These are phyloP conservation scores for Rhododendron kiyosumense DNA, from an alignment of 148 eudicot species.

Conservation along the genomic window DNA sequence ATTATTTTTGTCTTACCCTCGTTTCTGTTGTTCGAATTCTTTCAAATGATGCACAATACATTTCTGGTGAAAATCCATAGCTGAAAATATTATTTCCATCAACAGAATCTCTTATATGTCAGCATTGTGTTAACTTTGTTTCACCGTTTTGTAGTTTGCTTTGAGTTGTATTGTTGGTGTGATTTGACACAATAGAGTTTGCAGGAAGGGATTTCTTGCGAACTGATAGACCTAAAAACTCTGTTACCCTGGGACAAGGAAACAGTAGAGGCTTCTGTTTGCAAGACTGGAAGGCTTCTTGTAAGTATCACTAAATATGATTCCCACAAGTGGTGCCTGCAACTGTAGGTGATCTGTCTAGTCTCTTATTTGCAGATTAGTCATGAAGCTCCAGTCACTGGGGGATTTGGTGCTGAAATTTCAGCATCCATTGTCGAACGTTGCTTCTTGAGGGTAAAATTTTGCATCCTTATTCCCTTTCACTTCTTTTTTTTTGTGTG, in stretches of 20 bases:
- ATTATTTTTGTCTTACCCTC: too few relatives aligned
- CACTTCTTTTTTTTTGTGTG: background rate
- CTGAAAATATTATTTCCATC: background rate
- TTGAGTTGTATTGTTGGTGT: background rate
- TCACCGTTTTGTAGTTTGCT: background rate
- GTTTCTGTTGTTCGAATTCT: background rate
- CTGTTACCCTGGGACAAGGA: constrained; percentile 97
- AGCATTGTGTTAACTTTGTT: background rate
- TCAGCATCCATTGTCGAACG: constrained; percentile 91
- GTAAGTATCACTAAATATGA: constrained; percentile 35
- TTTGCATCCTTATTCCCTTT: background rate
- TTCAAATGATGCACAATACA: background rate
- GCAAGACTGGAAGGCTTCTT: constrained; percentile 91
- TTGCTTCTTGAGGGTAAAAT: constrained; percentile 85
- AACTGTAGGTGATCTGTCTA: constrained; percentile 13
- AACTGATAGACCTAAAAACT: constrained; percentile 87
- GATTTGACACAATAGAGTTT: constrained; percentile 9
- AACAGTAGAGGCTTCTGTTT: constrained; percentile 87
- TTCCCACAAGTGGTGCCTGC: constrained; percentile 3
- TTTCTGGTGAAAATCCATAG: background rate
- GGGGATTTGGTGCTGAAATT: constrained; percentile 99
- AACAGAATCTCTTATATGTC: background rate
- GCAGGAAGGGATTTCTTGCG: constrained; percentile 97
- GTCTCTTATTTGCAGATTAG: constrained; percentile 53
- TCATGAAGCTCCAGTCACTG: constrained; percentile 98